These are phyloP conservation scores for Fusarium chlamydosporum DNA, from an alignment of 2,329 filamentous ascomycete genomes.

Conservation along the genomic window DNA sequence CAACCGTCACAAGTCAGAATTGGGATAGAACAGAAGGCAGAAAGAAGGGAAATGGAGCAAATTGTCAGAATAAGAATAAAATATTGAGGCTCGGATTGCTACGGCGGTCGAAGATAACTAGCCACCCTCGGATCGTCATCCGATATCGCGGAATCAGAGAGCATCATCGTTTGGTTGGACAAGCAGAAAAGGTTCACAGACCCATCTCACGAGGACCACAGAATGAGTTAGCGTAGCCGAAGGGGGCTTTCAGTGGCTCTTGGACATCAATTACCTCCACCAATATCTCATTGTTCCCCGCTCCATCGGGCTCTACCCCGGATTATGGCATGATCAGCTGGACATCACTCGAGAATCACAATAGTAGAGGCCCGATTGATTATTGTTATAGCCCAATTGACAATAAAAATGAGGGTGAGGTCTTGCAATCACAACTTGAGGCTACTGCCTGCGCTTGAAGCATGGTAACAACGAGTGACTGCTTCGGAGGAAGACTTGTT, in stretches of 20 bases:
- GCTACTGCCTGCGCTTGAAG: fast-evolving
- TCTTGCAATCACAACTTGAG: too few relatives aligned
- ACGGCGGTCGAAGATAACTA: background rate
- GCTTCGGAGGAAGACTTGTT: fast-evolving
- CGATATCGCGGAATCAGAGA: constrained; percentile 13
- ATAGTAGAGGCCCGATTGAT: background rate
- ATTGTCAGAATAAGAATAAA: background rate
- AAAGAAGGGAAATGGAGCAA: too few relatives aligned
- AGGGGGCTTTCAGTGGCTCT: background rate
- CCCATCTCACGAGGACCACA: constrained; percentile 18
- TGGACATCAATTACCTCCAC: constrained; percentile 4
- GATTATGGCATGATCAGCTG: constrained; percentile 18
- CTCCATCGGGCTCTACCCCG: constrained; percentile 26
- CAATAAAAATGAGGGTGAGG: too few relatives aligned
- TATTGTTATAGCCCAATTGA: too few relatives aligned
- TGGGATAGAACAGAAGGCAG: fast-evolving
- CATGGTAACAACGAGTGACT: too few relatives aligned
- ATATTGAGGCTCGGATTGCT: background rate
- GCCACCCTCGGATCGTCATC: constrained; percentile 22
- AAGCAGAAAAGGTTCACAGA: constrained; percentile 1
- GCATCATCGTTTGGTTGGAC: constrained; percentile 8
- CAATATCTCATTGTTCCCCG: constrained; percentile 7
- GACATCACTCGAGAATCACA: background rate
- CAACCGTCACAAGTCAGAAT: background rate
- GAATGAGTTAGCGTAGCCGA: constrained; percentile 38